Conservation (phyloP, 345 rosid genomes). For the Rubroshorea leprosula region DNA sequence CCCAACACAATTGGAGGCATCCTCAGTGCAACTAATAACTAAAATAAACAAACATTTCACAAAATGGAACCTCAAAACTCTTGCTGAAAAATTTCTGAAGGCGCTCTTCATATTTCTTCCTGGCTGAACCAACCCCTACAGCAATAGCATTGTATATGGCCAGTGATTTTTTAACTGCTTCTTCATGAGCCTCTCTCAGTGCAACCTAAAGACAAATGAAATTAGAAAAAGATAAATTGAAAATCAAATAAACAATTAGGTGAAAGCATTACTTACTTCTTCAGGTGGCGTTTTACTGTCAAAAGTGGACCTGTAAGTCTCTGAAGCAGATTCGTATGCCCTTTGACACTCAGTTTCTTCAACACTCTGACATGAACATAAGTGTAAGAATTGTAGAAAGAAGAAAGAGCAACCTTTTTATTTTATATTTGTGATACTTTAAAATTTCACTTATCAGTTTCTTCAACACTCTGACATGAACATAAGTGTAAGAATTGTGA, state of each 20-base stretch:
- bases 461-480: slow-evolving; percentile 85
- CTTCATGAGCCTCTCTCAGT: slow-evolving; percentile 88
- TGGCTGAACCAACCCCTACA: slow-evolving; percentile 73
- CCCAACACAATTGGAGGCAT: background rate
- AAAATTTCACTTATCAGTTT: no score
- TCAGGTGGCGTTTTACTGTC: slow-evolving; percentile 74
- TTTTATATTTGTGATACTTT: no score
- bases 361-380: slow-evolving; percentile 59
- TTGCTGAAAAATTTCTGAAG: slow-evolving; percentile 77
- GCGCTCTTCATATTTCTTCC: slow-evolving; percentile 81
- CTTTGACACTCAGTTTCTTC: slow-evolving; percentile 96
- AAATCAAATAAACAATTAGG: slow-evolving; percentile 10
- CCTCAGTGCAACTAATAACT: background rate
- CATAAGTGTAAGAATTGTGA: slow-evolving; percentile 3
- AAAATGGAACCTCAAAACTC: slow-evolving; percentile 61
- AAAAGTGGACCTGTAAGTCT: slow-evolving; percentile 58
- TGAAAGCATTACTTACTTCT: slow-evolving; percentile 51
- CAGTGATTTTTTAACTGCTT: slow-evolving; percentile 65
- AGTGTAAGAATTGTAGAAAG: background rate
- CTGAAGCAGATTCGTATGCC: slow-evolving; percentile 82
- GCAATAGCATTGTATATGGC: slow-evolving; percentile 66
- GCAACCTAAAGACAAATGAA: slow-evolving; percentile 44
- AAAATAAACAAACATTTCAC: background rate
- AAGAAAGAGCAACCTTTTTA: no score
- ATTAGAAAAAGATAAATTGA: slow-evolving; percentile 19